Evolutionary conservation across 2,329 filamentous ascomycete species (phyloP), one percentile per base, ranked within the genome.

Genomic region (Trichoderma simmonsii): DNA sequence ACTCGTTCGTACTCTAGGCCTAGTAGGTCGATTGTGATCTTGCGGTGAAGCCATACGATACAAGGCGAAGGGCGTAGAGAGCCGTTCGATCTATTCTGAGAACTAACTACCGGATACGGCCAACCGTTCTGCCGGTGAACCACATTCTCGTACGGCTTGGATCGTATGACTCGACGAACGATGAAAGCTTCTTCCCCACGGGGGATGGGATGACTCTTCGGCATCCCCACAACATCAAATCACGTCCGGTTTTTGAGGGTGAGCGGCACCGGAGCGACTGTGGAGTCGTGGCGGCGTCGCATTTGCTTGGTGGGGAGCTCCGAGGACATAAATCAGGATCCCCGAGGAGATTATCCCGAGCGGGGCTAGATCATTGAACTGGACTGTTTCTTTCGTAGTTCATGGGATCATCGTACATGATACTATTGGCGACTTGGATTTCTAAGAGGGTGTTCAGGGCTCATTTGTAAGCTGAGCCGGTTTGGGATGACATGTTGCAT

Each of bases 161-260:
- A 57, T 66, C 32, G 48, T 63, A 57, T n/a, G 51, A 66, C 15
- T 36, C 26, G 51, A 57, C 48, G 60, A 34, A 32, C 30, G 26
- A 64, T 3, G 39, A 66, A 66, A 57, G 63, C 63, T 39, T 66
- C 63, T 66, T 66, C 63, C 63, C 63, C 63, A 57, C 21, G 63
- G 63, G 63, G 63, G 63, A 57, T 57, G n/a, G 51, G 43, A 66
- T 66, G 63, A 66, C 63, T 66, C 63, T 57, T 39, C 63, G 63
- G 63, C 63, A 51, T 36, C 63, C 32, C 63, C 63, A 66, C 63
- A 66, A n/a, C 18, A n/a, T 2, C 1, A 18, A 39, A 18, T 39
- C 15, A 28, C n/a, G 18, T 39, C 63, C 48, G 63, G 48, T 32
- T 66, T 51, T 66, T 32, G 48, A 66, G 30, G 14, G 30, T 12